phyloP scores from a whole-genome alignment of 2,329 filamentous ascomycete genomes.

The Neurospora sp. region DNA sequence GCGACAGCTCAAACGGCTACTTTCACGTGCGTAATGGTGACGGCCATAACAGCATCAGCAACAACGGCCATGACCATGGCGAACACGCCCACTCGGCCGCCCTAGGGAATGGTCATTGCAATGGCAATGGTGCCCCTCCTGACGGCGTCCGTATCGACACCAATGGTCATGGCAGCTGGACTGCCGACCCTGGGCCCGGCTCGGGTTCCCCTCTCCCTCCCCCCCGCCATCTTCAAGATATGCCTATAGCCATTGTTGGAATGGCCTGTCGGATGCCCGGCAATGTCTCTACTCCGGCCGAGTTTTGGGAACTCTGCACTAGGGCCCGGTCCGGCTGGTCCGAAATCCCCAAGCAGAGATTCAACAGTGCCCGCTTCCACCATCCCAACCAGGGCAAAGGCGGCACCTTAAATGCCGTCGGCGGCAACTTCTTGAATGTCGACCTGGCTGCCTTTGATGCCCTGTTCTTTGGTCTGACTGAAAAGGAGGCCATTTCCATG shows the following conservation, averaged over 20 bases:
- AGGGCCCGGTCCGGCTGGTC: slow-evolving; percentile 30
- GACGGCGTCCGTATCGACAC: slow-evolving; percentile 15
- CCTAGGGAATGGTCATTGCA: slow-evolving; percentile 17
- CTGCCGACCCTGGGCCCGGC: not conserved
- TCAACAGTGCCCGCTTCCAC: slow-evolving; percentile 29
- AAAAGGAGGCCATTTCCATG: slow-evolving; percentile 40
- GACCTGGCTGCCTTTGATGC: slow-evolving; percentile 40
- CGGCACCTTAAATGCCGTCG: slow-evolving; percentile 28
- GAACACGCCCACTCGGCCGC: slow-evolving; percentile 12
- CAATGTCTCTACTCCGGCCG: slow-evolving; percentile 28
- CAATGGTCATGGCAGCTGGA: slow-evolving; percentile 13
- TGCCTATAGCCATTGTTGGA: slow-evolving; percentile 37
- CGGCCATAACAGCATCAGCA: slow-evolving; percentile 5
- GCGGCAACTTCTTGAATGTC: slow-evolving; percentile 33
- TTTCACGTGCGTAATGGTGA: slow-evolving; percentile 10
- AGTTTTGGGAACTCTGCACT: slow-evolving; percentile 35
- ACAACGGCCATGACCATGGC: slow-evolving; percentile 19
- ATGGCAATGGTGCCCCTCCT: slow-evolving; percentile 9
- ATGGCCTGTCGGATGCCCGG: slow-evolving; percentile 38
- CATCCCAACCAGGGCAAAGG: slow-evolving; percentile 34
- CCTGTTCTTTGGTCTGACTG: slow-evolving; percentile 41
- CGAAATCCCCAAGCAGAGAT: slow-evolving; percentile 35
- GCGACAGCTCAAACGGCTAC: slow-evolving; percentile 19
- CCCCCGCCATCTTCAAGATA: slow-evolving; percentile 2
- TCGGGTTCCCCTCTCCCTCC: slow-evolving; percentile 16